Base-by-base conservation (phyloP, 768 basidiomycete species). In the Dictyophora rubrovolvata region DNA sequence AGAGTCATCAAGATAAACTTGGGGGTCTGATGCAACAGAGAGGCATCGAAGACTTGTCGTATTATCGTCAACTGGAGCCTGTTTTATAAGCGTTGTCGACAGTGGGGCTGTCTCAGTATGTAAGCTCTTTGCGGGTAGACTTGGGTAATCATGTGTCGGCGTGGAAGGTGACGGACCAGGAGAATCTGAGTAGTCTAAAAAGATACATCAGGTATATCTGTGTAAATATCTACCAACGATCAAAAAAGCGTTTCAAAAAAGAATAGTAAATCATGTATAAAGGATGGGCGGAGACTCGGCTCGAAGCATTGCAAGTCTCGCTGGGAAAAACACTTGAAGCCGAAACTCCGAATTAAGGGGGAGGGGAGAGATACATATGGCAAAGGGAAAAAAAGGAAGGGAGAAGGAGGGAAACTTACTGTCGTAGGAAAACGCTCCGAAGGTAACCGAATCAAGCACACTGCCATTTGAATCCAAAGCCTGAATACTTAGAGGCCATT, bases 361-460 rank as follows among this genome's bases (percentile, higher is more conserved):
- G 6, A 33, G 6, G 22, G n/a, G 16, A 14, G 46, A 2, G 18
- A 56, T 21, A 21, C 50, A 21, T 21, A 33, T 21, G 22, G 23
- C 28, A 36, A 49, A 35, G 16, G 35, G 16, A 11, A 17, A 49
- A 34, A 33, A 21, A 57, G 48, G 20, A 20, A 16, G 1, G 21
- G 20, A 10, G 42, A 12, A 66, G 69, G 18, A 48, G 75, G 83
- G 77, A 59, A 73, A 67, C 21, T 77, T 70, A 73, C 75, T 80
- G 65, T 57, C 56, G 33, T 85, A 89, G 35, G 78, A 77, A 69
- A 88, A 89, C 62, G 82, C 77, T 57, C 88, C 89, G 69, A 88
- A 86, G 14, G 79, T 78, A 57, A 84, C 76, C 0, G 82, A 78
- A 64, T 88, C 87, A 17, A 89, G 67, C 37, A 88, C 60, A 55